Evolutionary conservation across 2,329 filamentous ascomycete genomes (phyloP).

Genomic region (Colletotrichum sp.): DNA sequence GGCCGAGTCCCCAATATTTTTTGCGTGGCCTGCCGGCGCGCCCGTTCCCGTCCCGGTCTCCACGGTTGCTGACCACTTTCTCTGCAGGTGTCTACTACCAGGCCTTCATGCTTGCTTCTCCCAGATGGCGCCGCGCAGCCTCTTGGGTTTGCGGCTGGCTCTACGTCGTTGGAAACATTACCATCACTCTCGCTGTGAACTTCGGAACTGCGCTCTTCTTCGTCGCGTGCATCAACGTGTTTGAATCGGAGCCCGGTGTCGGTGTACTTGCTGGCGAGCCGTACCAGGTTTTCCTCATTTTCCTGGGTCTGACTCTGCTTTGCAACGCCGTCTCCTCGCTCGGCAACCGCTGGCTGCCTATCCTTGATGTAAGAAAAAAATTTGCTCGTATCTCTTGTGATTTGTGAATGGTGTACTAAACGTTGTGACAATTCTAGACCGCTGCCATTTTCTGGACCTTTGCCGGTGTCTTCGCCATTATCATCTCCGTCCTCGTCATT

Average conservation of each 20-base stretch:
- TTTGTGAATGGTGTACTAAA: not conserved
- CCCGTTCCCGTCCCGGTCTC: not conserved
- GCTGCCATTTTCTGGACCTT: constrained; percentile 80
- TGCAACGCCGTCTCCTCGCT: constrained; percentile 71
- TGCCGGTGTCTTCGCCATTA: constrained; percentile 69
- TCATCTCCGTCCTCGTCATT: constrained; percentile 66
- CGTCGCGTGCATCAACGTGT: constrained; percentile 61
- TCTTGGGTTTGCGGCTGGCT: constrained; percentile 79
- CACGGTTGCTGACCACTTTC: constrained; percentile 12
- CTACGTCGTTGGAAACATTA: constrained; percentile 81
- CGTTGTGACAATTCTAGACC: constrained; percentile 49
- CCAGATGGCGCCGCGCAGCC: constrained; percentile 64
- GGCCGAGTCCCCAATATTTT: not conserved
- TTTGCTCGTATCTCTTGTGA: not conserved
- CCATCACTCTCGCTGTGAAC: constrained; percentile 83
- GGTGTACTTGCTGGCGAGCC: constrained; percentile 51
- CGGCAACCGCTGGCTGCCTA: constrained; percentile 70
- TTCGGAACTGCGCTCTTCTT: constrained; percentile 76
- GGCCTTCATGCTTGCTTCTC: constrained; percentile 74
- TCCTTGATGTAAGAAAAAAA: constrained; percentile 66
- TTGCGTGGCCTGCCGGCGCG: not conserved
- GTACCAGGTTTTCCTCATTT: constrained; percentile 76
- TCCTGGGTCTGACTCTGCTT: constrained; percentile 70
- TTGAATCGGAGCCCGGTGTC: constrained; percentile 48
- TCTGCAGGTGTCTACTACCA: constrained; percentile 71